Base-by-base conservation (phyloP, 2,329 filamentous ascomycete genomes). In the Colletotrichum sojae region DNA sequence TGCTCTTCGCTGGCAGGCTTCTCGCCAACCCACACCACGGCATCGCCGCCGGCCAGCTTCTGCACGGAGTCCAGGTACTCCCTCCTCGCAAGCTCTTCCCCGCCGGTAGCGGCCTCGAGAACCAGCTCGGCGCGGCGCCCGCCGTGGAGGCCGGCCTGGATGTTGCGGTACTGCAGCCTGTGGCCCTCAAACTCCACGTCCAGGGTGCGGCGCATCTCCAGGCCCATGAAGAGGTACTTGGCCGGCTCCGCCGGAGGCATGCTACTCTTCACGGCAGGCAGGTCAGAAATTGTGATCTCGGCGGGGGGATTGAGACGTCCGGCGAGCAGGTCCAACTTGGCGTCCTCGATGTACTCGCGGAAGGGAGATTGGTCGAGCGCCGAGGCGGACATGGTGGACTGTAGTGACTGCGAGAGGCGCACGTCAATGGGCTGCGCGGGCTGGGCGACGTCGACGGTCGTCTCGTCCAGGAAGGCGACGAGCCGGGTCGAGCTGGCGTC, bases 81-180 rank as follows among this genome's bases (percentile, higher is more conserved):
- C 1, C 15, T 54, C 43, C 46, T 27, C 4, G 46, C 22, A 22
- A 45, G 39, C 2, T 46, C 31, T 5, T 53, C 39, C 2, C 63
- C 39, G 6, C 40, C 36, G 16, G 46, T 13, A 2, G 6, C 16
- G 2, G 67, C 63, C 22, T 83, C 79, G 8, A 90, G 79, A 2
- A 79, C 82, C 25, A 90, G 75, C 73, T 87, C 84, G 20, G 84
- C 82, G n/a, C 85, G 81, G 13, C 83, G 83, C 6, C 86, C 86
- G 57, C 83, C 84, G 67, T 85, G 83, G 58, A 81, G 80, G 0
- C 86, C 86, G 5, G 81, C 85, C 69, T 89, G 84, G 70, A 88
- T 81, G 73, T 81, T 84, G 20, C 81, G 85, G 80, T 89, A 88
- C 8, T 79, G 81, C 9, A 90, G 77, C 12, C 75, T 83, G 76